Conservation (phyloP, 352 stramenopile species). For the Thraustochytrium sp. region DNA sequence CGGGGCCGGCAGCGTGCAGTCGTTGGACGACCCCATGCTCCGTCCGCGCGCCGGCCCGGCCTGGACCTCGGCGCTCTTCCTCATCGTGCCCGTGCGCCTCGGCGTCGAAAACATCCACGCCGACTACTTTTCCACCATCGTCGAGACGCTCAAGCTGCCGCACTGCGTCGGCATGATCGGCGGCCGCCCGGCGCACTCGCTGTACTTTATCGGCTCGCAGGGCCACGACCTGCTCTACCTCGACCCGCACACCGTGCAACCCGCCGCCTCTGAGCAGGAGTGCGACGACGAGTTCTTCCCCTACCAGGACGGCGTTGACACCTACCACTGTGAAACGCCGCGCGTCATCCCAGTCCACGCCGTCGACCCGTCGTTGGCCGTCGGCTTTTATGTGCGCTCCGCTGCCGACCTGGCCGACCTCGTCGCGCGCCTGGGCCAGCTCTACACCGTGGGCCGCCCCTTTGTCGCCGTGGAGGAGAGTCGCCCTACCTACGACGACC, state of each 20-base stretch:
- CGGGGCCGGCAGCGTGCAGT: conserved; percentile 31
- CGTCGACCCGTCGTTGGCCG: conserved; percentile 84
- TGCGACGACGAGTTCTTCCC: conserved; percentile 35
- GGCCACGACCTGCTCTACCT: conserved; percentile 68
- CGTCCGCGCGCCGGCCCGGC: conserved; percentile 56
- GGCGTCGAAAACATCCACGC: conserved; percentile 77
- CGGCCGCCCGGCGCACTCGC: conserved; percentile 82
- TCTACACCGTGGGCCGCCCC: background rate
- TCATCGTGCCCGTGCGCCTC: conserved; percentile 82
- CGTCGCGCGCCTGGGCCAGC: background rate
- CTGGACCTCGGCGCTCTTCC: conserved; percentile 77
- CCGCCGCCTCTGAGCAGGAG: conserved; percentile 43
- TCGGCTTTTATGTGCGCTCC: conserved; percentile 83
- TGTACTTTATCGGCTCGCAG: conserved; percentile 89
- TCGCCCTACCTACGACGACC: background rate
- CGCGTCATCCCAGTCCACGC: conserved; percentile 65
- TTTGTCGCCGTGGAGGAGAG: conserved; percentile 4
- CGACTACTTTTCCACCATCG: conserved; percentile 63
- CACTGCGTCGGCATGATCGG: conserved; percentile 89
- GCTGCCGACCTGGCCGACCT: conserved; percentile 59
- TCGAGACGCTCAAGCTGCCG: conserved; percentile 74
- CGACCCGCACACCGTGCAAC: conserved; percentile 69
- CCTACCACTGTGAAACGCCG: background rate
- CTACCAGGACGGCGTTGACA: conserved; percentile 43
- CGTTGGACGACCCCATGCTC: conserved; percentile 74